These are phyloP conservation scores for Colletotrichum musae DNA, from an alignment of 2,329 filamentous ascomycete genomes.

Conservation along the genomic window DNA sequence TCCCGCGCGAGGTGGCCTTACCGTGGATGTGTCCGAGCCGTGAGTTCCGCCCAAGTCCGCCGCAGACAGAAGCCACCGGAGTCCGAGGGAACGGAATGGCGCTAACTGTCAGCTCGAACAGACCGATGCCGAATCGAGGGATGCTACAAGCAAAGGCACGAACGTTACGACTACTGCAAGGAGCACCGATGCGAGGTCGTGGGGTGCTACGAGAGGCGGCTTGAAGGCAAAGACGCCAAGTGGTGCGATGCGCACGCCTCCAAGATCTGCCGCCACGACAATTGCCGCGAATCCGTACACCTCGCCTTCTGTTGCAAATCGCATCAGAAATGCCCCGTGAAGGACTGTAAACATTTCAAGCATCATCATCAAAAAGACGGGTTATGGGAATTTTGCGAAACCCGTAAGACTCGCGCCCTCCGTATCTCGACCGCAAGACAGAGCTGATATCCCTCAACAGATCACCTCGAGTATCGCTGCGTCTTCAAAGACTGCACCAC, in stretches of 20 bases:
- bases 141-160: slow-evolving; percentile 30
- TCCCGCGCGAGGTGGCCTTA: slow-evolving; percentile 21
- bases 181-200: slow-evolving; percentile 27
- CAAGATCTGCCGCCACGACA: slow-evolving; percentile 24
- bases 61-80: not conserved
- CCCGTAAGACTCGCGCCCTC: slow-evolving; percentile 8
- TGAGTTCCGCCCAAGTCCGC: slow-evolving; percentile 11
- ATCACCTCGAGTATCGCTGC: slow-evolving; percentile 22
- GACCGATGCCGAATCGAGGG: slow-evolving; percentile 29
- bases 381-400: slow-evolving; percentile 30
- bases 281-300: slow-evolving; percentile 28
- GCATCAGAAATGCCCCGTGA: slow-evolving; percentile 32
- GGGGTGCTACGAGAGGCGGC: slow-evolving; percentile 28
- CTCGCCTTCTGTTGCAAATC: slow-evolving; percentile 11
- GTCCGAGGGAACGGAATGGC: slow-evolving; percentile 19
- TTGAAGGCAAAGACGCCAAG: not conserved
- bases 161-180: slow-evolving; percentile 26
- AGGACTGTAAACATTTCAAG: slow-evolving; percentile 28
- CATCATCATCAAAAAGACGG: slow-evolving; percentile 1
- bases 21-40: slow-evolving; percentile 38
- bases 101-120: slow-evolving; percentile 15
- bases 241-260: slow-evolving; percentile 31
- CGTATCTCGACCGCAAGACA: too few relatives aligned
- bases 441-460: slow-evolving; percentile 2
- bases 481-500: slow-evolving; percentile 23